Conservation (phyloP, 1,284 basidiomycete genomes). For the Crucibulum parvulum region DNA sequence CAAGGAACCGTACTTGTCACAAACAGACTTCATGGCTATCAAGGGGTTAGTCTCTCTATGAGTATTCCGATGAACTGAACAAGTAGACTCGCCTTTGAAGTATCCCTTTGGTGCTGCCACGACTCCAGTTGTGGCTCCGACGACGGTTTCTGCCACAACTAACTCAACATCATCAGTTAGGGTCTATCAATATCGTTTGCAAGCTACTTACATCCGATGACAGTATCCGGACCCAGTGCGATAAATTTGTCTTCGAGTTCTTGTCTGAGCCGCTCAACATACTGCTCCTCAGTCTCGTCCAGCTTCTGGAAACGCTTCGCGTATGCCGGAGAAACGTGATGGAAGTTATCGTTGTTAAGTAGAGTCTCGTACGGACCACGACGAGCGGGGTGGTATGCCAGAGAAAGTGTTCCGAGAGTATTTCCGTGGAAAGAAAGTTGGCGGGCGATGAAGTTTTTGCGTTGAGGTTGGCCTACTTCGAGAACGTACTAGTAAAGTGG, state of each 20-base stretch:
- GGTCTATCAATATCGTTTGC: not conserved
- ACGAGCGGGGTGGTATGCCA: conserved; percentile 70
- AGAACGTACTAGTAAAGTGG: conserved; percentile 60
- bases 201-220: conserved; percentile 70
- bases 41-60: not conserved
- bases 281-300: conserved; percentile 78
- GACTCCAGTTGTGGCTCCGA: conserved; percentile 83
- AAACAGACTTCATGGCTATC: conserved; percentile 83
- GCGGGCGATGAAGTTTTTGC: conserved; percentile 83
- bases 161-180: conserved; percentile 3
- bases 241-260: conserved; percentile 88
- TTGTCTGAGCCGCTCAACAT: conserved; percentile 75
- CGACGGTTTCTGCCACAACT: conserved; percentile 86
- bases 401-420: conserved; percentile 72
- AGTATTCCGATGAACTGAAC: not conserved
- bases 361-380: conserved; percentile 72
- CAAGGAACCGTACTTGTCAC: conserved; percentile 85
- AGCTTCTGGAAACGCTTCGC: conserved; percentile 74
- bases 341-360: conserved; percentile 69
- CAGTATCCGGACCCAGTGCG: conserved; percentile 80
- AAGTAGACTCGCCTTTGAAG: conserved; percentile 53
- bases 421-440: conserved; percentile 87
- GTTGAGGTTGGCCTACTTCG: conserved; percentile 71
- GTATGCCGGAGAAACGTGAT: conserved; percentile 89
- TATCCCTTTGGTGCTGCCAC: conserved; percentile 81